Evolutionary conservation across 1,284 basidiomycete species (phyloP).

Genomic region (Malassezia sp.): DNA sequence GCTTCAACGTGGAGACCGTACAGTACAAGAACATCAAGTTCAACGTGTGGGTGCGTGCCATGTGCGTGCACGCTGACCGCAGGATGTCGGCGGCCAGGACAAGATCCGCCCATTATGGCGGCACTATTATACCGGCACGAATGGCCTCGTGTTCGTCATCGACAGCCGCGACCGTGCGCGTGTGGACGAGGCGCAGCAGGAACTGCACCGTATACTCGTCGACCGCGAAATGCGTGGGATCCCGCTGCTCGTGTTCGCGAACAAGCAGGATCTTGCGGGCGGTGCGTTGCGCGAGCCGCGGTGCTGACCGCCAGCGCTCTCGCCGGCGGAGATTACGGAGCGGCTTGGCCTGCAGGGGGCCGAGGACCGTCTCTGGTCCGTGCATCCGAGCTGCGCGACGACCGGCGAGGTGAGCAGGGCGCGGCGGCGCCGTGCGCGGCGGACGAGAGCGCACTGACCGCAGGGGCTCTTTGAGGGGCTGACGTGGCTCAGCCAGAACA

Average conservation of each 20-base stretch:
- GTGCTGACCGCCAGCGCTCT: constrained; percentile 60
- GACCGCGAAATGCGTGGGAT: constrained; percentile 99
- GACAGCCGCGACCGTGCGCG: constrained; percentile 75
- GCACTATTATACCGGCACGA: constrained; percentile 69
- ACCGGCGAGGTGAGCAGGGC: constrained; percentile 32
- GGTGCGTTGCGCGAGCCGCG: constrained; percentile 52
- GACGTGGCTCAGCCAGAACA: constrained; percentile 36
- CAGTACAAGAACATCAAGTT: constrained; percentile 49
- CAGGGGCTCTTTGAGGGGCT: constrained; percentile 41
- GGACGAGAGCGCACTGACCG: not conserved
- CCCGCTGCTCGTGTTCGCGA: constrained; percentile 90
- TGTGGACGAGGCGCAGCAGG: constrained; percentile 90
- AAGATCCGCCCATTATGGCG: constrained; percentile 60
- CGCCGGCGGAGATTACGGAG: constrained; percentile 95
- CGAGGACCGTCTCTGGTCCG: constrained; percentile 97
- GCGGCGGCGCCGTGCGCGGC: not conserved
- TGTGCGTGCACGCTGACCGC: not conserved
- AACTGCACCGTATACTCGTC: constrained; percentile 88
- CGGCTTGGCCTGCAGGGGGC: constrained; percentile 88
- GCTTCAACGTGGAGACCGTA: constrained; percentile 50
- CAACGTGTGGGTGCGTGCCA: constrained; percentile 28
- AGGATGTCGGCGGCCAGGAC: constrained; percentile 50
- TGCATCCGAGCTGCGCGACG: constrained; percentile 58
- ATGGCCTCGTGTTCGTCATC: constrained; percentile 59
- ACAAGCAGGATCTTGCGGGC: constrained; percentile 97